phyloP scores from a whole-genome alignment of 768 basidiomycete species.

The Nevesoporus exiguus region DNA sequence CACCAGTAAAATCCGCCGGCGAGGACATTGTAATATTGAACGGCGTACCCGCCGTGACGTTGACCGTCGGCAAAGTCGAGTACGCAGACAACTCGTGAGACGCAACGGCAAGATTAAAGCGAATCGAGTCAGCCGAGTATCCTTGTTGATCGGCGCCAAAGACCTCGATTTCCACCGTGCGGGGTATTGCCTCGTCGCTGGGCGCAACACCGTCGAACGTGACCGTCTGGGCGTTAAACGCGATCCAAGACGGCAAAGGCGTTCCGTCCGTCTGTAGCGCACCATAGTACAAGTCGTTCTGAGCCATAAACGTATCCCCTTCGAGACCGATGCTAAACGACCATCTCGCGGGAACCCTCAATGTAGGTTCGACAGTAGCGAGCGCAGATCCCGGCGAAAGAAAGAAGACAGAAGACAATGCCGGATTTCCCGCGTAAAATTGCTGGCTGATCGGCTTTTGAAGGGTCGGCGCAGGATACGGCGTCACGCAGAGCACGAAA shows the following conservation, averaged over 20 bases:
- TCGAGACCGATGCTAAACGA: constrained; percentile 88
- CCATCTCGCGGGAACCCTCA: constrained; percentile 80
- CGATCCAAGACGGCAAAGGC: constrained; percentile 70
- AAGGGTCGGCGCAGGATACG: constrained; percentile 50
- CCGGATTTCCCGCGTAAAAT: constrained; percentile 56
- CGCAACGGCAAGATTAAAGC: constrained; percentile 67
- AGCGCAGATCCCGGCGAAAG: constrained; percentile 61
- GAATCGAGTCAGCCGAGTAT: constrained; percentile 55
- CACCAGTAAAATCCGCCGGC: constrained; percentile 55
- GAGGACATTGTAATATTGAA: constrained; percentile 54
- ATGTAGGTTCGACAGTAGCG: constrained; percentile 43
- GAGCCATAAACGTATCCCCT: constrained; percentile 53
- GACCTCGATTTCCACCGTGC: constrained; percentile 50
- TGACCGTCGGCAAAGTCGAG: constrained; percentile 57
- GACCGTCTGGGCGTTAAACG: constrained; percentile 59
- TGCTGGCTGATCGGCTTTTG: constrained; percentile 53
- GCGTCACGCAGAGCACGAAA: constrained; percentile 57
- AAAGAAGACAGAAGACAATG: constrained; percentile 74
- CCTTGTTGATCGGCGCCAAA: constrained; percentile 72
- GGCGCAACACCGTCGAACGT: constrained; percentile 84
- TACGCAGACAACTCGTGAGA: constrained; percentile 60
- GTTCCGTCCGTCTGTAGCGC: constrained; percentile 66
- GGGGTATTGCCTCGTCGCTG: constrained; percentile 37
- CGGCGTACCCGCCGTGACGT: constrained; percentile 56
- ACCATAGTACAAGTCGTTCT: constrained; percentile 55